Evolutionary conservation across 2,329 filamentous ascomycete species (phyloP), one percentile per base, ranked within the genome.

Genomic region (Fusarium liriodendri): DNA sequence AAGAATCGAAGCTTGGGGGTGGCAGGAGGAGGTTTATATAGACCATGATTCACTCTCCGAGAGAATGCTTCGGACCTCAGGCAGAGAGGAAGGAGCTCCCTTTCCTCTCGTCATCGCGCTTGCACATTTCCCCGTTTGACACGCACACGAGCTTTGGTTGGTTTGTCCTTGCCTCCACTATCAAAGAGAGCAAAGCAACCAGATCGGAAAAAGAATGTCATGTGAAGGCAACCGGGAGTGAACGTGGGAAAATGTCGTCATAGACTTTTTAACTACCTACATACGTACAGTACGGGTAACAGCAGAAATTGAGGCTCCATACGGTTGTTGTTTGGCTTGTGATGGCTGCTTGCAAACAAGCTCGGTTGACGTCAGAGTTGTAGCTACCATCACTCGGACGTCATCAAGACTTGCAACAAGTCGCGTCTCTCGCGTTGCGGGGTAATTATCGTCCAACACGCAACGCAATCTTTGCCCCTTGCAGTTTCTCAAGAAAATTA

Each of bases 1-100:
- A 25, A 52, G 54, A 9, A 1, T 8, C 2, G 0, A 4, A 25
- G 11, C 13, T 6, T 67, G 4, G 35, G 33, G 62, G 54, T 64
- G 38, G 61, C n/a, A 25, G 38, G 32, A 22, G 25, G 54, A 60
- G 69, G 38, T 69, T 78, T 77, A 77, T 78, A 78, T 75, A 77
- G 71, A 66, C 3, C 33, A 38, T 25, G 45, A 52, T 52, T 27
- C 40, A 25, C 33, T 25, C 29, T 37, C 13, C 27, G 16, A 37
- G 54, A 35, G 32, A 58, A 40, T 40, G 35, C 55, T 20, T 35
- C 55, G 35, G 22, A 16, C 55, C 35, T 29, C 5, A 54, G 47
- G n/a, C 50, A 45, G 37, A 16, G n/a, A 59, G 55, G 55, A 40
- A 59, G 59, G 50, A 58, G 61, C 35, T 13, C 18, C 8, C 40